phyloP scores from a whole-genome alignment of 768 basidiomycete genomes.

The Suillus spraguei region DNA sequence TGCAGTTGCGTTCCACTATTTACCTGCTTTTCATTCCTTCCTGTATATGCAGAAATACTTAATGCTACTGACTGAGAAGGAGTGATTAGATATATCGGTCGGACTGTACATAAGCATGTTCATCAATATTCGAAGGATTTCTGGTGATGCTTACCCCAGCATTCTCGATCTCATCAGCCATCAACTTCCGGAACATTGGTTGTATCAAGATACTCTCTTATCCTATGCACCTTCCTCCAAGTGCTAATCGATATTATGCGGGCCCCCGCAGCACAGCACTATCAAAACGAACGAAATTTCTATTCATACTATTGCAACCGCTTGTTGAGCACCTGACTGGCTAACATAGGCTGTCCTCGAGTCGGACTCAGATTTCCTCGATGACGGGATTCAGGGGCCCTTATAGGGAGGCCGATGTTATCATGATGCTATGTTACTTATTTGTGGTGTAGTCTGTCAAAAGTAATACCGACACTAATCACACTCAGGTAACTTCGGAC shows the following conservation, averaged over 20 bases:
- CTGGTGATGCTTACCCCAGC: constrained; percentile 20
- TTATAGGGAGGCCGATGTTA: too few species aligned
- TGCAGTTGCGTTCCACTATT: background rate
- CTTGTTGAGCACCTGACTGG: constrained; percentile 20
- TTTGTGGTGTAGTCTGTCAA: background rate
- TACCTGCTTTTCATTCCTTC: background rate
- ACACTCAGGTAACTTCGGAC: constrained; percentile 28
- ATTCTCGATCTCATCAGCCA: constrained; percentile 21
- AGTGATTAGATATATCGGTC: background rate
- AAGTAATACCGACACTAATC: too few species aligned
- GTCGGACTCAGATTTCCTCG: constrained; percentile 22
- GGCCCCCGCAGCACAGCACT: background rate
- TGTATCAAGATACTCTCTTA: constrained; percentile 24
- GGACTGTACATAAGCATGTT: background rate
- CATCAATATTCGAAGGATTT: constrained; percentile 9
- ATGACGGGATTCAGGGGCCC: constrained; percentile 31
- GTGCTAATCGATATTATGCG: constrained; percentile 17
- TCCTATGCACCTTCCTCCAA: constrained; percentile 19
- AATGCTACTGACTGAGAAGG: background rate
- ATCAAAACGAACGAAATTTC: constrained; percentile 6
- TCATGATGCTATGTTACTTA: too few species aligned
- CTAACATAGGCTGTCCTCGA: constrained; percentile 18
- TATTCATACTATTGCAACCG: constrained; percentile 18
- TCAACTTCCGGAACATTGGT: constrained; percentile 25
- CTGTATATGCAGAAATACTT: background rate